phyloP scores from a whole-genome alignment of 1,139 yeast species.

The Taphrina betulina region DNA sequence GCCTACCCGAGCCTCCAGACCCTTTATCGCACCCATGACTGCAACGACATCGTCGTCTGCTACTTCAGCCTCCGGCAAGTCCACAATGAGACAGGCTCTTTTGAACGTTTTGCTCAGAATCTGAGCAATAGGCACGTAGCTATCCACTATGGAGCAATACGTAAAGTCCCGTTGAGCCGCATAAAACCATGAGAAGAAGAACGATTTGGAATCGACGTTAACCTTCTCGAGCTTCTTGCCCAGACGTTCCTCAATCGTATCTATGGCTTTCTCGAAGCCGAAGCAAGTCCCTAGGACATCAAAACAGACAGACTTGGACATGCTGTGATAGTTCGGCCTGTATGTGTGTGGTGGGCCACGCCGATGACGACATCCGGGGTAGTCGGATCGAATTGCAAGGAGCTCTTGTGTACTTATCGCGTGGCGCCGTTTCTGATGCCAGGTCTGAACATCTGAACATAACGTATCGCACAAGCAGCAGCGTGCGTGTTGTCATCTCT shows the following conservation, averaged over 20 bases:
- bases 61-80: constrained; percentile 4
- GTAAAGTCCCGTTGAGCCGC: constrained; percentile 34
- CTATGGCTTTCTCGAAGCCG: constrained; percentile 23
- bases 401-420: too few species aligned
- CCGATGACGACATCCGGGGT: too few species aligned
- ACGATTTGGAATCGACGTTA: constrained; percentile 15
- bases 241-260: constrained; percentile 7
- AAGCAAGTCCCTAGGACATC: constrained; percentile 33
- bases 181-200: constrained; percentile 30
- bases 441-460: too few species aligned
- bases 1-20: constrained; percentile 16
- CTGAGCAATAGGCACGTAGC: constrained; percentile 26
- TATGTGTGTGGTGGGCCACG: too few species aligned
- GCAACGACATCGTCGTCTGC: constrained; percentile 7
- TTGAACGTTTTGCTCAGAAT: constrained; percentile 17
- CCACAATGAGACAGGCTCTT: constrained; percentile 22
- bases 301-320: constrained; percentile 24
- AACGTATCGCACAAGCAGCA: too few species aligned
- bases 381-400: too few species aligned
- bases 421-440: too few species aligned
- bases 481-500: too few species aligned
- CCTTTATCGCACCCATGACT: constrained; percentile 14
- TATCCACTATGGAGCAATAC: constrained; percentile 25
- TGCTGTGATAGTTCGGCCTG: too few species aligned
- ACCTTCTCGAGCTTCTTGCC: constrained; percentile 3